Percentiles rank a stretch among this genome's conserved stretches.
phyloP scores from a whole-genome alignment of 768 basidiomycete genomes.

The Amanita rimosa region DNA sequence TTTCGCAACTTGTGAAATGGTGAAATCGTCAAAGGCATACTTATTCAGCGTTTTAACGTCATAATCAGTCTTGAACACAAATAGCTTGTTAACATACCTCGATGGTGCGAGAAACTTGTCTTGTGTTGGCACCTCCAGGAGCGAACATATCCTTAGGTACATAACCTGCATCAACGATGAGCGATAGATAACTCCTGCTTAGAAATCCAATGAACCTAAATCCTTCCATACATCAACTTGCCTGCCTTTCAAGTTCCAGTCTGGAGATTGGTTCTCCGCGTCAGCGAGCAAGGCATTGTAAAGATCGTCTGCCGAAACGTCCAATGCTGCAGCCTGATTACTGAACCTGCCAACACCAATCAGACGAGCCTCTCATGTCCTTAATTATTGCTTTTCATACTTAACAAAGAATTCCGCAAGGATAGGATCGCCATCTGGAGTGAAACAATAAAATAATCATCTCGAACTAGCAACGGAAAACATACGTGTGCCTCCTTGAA shows the following conservation, averaged over 20 bases:
- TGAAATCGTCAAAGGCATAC: constrained; percentile 57
- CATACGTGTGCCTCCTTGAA: constrained; percentile 55
- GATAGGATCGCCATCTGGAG: constrained; percentile 49
- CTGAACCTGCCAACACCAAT: constrained; percentile 27
- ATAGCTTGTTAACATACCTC: constrained; percentile 30
- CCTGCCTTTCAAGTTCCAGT: constrained; percentile 55
- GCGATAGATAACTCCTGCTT: neutral
- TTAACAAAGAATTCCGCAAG: constrained; percentile 45
- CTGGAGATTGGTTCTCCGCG: constrained; percentile 42
- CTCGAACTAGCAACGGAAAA: constrained; percentile 4
- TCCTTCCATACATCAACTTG: constrained; percentile 45
- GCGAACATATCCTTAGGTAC: constrained; percentile 29
- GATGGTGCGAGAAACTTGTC: constrained; percentile 46
- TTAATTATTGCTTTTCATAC: constrained; percentile 24
- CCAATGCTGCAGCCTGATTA: constrained; percentile 32
- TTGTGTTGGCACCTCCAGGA: constrained; percentile 43
- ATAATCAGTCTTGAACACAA: neutral
- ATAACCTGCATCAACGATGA: constrained; percentile 19
- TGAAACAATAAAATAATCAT: neutral
- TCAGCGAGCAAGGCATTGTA: constrained; percentile 50
- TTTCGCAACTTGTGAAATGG: constrained; percentile 54
- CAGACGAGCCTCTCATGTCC: neutral
- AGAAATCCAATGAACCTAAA: neutral
- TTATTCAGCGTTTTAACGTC: constrained; percentile 11
- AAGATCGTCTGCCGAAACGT: constrained; percentile 36